phyloP scores from a whole-genome alignment of 2,329 filamentous ascomycete species.

The Magnaporthiopsis incrustans region DNA sequence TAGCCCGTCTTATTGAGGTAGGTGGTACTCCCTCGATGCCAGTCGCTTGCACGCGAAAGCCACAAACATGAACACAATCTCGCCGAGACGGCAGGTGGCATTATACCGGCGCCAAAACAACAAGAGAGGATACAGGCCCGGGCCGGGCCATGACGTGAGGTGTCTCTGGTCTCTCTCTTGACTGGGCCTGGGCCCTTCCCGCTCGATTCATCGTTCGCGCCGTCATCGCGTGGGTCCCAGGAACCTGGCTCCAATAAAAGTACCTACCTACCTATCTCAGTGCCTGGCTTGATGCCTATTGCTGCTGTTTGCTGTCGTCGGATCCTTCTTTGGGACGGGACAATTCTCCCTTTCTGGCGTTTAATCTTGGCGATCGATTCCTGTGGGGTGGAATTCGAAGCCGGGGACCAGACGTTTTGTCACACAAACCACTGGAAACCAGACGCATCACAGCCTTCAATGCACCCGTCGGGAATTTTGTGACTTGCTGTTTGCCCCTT shows the following conservation, averaged over 20 bases:
- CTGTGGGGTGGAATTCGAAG: not conserved
- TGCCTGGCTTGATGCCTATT: not conserved
- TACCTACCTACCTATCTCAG: no score
- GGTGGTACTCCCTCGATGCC: no score
- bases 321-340: not conserved
- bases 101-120: not conserved
- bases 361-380: no score
- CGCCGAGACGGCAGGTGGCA: no score
- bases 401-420: not conserved
- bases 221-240: no score
- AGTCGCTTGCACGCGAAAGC: not conserved
- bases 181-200: not conserved
- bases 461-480: not conserved
- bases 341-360: not conserved
- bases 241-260: no score
- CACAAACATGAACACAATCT: not conserved
- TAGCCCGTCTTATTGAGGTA: no score
- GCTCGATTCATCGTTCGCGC: no score
- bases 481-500: not conserved
- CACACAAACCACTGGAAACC: not conserved
- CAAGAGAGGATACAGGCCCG: not conserved
- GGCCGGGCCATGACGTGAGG: no score
- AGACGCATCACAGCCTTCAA: not conserved
- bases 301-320: not conserved
- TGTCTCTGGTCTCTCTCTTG: no score